Conservation (phyloP, 371 early-diverging fungal species). For the Encephalitozoon hellem region DNA sequence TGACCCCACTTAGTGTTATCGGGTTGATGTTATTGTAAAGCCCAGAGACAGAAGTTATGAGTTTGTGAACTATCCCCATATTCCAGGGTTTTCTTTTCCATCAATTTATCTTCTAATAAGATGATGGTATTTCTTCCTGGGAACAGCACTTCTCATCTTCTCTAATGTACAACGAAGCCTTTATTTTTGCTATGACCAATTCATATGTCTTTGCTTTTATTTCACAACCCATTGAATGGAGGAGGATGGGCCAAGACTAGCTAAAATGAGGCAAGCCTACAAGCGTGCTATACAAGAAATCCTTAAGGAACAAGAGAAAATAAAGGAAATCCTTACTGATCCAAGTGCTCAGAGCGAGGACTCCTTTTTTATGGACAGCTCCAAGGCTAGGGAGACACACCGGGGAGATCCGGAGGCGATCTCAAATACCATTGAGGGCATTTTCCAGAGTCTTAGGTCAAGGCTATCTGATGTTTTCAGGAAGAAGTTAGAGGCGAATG, state of each 20-base stretch:
- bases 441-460: slow-evolving; percentile 5
- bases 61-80: slow-evolving; percentile 59
- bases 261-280: slow-evolving; percentile 35
- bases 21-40: slow-evolving; percentile 93
- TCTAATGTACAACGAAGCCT: not conserved
- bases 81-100: slow-evolving; percentile 5
- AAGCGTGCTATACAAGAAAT: slow-evolving; percentile 46
- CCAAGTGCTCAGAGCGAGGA: not conserved
- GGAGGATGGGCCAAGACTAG: slow-evolving; percentile 4
- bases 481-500: slow-evolving; percentile 4
- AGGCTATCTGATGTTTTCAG: slow-evolving; percentile 27
- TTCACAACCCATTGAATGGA: slow-evolving; percentile 3
- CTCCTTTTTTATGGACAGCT: slow-evolving; percentile 11
- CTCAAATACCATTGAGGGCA: not conserved
- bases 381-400: not conserved
- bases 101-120: not conserved
- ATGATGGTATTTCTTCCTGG: not conserved
- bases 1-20: slow-evolving; percentile 87
- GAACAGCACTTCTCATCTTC: not conserved
- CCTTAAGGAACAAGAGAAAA: slow-evolving; percentile 2
- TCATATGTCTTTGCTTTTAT: not conserved
- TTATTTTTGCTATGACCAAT: not conserved
- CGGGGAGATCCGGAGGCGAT: not conserved
- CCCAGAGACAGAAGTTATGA: slow-evolving; percentile 70
- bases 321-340: not conserved